Evolutionary conservation across 768 basidiomycete genomes (phyloP).

Genomic region (Mrakia gelida): DNA sequence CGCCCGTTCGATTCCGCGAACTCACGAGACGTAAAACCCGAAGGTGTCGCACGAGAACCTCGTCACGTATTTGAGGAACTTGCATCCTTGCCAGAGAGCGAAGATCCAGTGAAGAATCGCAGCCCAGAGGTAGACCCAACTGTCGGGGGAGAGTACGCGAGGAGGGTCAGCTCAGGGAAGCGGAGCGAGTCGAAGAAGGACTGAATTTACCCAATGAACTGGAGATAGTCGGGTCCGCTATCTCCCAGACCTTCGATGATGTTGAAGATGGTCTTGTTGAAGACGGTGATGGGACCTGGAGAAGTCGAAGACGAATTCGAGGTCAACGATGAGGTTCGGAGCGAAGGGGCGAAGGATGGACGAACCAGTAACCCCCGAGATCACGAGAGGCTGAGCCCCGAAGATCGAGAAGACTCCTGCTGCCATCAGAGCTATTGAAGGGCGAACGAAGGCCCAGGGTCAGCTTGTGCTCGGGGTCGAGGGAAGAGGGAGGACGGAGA

Average conservation of each 20-base stretch:
- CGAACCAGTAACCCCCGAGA: slow-evolving; percentile 81
- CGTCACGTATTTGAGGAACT: slow-evolving; percentile 80
- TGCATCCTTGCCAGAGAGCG: slow-evolving; percentile 56
- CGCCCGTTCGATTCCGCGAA: slow-evolving; percentile 21
- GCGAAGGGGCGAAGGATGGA: slow-evolving; percentile 14
- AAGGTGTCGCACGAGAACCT: slow-evolving; percentile 88
- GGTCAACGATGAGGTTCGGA: slow-evolving; percentile 35
- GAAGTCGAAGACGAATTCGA: background rate
- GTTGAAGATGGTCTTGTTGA: slow-evolving; percentile 83
- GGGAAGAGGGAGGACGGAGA: background rate
- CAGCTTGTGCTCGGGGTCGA: background rate
- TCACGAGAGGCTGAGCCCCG: slow-evolving; percentile 84
- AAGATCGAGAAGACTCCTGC: slow-evolving; percentile 81
- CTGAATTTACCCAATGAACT: slow-evolving; percentile 61
- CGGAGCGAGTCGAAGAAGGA: too few relatives aligned
- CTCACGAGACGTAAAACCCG: slow-evolving; percentile 88
- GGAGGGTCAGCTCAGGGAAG: background rate
- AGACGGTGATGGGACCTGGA: slow-evolving; percentile 78
- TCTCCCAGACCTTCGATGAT: slow-evolving; percentile 50
- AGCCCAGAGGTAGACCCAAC: slow-evolving; percentile 86
- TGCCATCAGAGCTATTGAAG: slow-evolving; percentile 66
- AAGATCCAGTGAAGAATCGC: slow-evolving; percentile 75
- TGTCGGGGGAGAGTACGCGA: background rate
- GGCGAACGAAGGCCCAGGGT: too few relatives aligned
- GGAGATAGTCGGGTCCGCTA: slow-evolving; percentile 64